phyloP scores from a whole-genome alignment of 176 grass and related monocot species.

The Hyparrhenia diplandra region DNA sequence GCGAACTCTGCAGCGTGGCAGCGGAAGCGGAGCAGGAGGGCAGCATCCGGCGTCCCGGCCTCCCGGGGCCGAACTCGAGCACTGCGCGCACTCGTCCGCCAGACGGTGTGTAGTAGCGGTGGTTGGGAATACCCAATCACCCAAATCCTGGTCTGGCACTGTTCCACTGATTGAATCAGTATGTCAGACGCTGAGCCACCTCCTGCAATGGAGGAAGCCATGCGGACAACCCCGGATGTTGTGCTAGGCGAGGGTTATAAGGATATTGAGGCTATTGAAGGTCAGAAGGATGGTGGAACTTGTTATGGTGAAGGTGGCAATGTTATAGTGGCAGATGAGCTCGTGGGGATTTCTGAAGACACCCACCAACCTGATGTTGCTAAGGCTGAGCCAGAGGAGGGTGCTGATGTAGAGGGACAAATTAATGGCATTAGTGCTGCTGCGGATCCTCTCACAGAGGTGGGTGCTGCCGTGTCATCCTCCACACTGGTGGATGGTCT shows the following conservation, averaged over 20 bases:
- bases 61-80: background rate
- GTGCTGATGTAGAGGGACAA: background rate
- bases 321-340: background rate
- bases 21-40: background rate
- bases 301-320: slow-evolving; percentile 14
- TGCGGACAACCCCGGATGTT: slow-evolving; percentile 3
- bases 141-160: background rate
- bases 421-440: background rate
- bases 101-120: background rate
- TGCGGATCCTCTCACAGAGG: background rate
- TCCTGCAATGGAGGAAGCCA: slow-evolving; percentile 16
- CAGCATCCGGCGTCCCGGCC: background rate
- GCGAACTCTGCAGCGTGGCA: background rate
- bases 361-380: background rate
- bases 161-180: slow-evolving; percentile 6
- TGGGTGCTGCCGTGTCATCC: background rate
- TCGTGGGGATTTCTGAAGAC: background rate
- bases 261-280: background rate
- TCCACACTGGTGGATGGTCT: background rate
- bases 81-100: background rate
- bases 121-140: background rate
- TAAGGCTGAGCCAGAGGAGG: slow-evolving; percentile 4
- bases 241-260: background rate
- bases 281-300: background rate
- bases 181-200: slow-evolving; percentile 14